Base-by-base conservation (phyloP, 129 eudicot genomes). In the Rutidosis leptorrhynchoides region DNA sequence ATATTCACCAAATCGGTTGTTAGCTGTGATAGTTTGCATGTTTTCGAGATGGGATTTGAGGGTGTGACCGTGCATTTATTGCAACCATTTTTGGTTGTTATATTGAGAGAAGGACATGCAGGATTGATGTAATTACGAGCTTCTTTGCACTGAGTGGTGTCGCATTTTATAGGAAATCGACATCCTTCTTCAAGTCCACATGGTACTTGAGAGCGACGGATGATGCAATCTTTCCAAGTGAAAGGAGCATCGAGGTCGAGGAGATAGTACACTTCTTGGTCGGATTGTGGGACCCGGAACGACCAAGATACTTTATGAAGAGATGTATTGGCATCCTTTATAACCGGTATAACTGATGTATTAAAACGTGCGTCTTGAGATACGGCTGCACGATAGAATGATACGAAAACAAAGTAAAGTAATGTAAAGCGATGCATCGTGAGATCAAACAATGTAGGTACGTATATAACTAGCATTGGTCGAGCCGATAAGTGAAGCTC, bases 241-340 rank as follows among this genome's bases (percentile, higher is more conserved):
- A 72, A 76, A 0, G 83, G 78, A 14, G 85, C 74, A 29, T 62
- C 74, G 27, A 83, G 76, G 67, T 83, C 85, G 10, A 83, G 73
- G 29, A 83, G 82, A 22, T 29, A 62, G 23, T 54, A 62, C 3
- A 61, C 55, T 10, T 57, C 68, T 5, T 21, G 6, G 1, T 49
- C 48, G 21, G 26, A 59, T 55, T 33, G n/a, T 68, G 69, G 67
- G 12, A 7, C 19, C 30, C 1, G 7, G 19, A 33, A 35, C 14
- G 48, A 11, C 33, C 70, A 28, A 3, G 25, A 1, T 9, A 72
- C 24, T 40, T 22, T 77, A 60, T 55, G 77, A 27, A 77, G 78
- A 29, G 78, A 77, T 16, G 78, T 55, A 5, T 12, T 37, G 35
- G 75, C 12, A 57, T 69, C 69, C 30, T 77, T 77, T 0, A 33